A percentile compares a stretch with the other conserved stretches of the same genome.
These are phyloP conservation scores for Tricholoma saponaceum DNA, from an alignment of 768 basidiomycete genomes.

Conservation along the genomic window DNA sequence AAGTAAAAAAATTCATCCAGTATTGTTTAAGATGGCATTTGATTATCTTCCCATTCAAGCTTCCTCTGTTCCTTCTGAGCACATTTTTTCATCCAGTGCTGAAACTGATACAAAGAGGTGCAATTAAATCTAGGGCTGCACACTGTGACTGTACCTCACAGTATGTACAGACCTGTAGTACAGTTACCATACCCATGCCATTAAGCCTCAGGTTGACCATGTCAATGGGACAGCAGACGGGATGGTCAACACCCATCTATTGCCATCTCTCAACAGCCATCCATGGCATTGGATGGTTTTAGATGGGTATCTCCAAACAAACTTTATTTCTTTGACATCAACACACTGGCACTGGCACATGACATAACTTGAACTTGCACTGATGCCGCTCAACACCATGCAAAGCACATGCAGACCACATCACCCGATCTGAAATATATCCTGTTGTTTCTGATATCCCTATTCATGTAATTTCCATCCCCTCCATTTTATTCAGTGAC, in stretches of 20 bases:
- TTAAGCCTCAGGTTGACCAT: background rate
- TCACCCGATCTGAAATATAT: background rate
- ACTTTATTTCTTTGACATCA: background rate
- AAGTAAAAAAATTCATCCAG: too few relatives aligned
- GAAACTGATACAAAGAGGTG: too few relatives aligned
- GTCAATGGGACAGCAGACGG: background rate
- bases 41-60: too few relatives aligned
- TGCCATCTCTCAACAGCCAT: background rate
- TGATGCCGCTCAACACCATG: background rate
- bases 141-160: background rate
- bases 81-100: too few relatives aligned
- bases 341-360: background rate
- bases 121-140: slow-evolving; percentile 2
- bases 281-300: background rate
- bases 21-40: too few relatives aligned
- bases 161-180: background rate
- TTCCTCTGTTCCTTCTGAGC: too few relatives aligned
- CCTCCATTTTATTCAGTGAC: background rate
- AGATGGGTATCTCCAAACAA: background rate
- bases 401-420: background rate
- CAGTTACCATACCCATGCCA: background rate
- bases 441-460: background rate
- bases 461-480: background rate
- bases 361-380: background rate
- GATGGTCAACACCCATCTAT: background rate